Evolutionary conservation across 768 basidiomycete species (phyloP), one percentile per base, ranked within the genome.

Genomic region (Leccinum variicolor): DNA sequence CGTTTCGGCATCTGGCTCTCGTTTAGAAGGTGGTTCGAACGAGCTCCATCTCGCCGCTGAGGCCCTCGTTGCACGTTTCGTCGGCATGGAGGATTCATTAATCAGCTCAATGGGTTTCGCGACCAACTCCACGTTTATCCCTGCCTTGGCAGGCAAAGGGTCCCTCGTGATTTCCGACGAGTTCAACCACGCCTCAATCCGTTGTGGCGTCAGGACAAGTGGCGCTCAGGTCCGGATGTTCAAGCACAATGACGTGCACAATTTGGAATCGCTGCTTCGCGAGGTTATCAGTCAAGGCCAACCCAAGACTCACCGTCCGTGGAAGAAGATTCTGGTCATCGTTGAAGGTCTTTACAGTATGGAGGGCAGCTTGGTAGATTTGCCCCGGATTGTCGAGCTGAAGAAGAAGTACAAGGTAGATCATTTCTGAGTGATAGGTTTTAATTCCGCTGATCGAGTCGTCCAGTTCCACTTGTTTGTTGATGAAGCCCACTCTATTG

Each of bases 201-300:
- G 96, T 19, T 92, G 92, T 65, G 97, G 97, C 58, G 89, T 91
- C 5, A 82, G 96, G 46, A 74, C 95, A 41, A 92, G 89, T 55
- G 93, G 94, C 17, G 94, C 95, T 0, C 83, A 86, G 61, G 88
- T 98, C 6, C 79, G 94, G 50, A 89, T 87, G 83, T 99, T 92
- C 86, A 96, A 95, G 80, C 97, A 99, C 71, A 98, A 99, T 68
- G 85, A 98, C 72, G 91, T 98, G 89, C 72, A 78, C 41, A 84
- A 79, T 50, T 75, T 99, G 54, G 96, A 98, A 73, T 70, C 76
- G 6, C 68, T 98, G 13, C 76, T 99, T 67, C 80, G 86, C 45
- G 97, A 99, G 73, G 87, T 85, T 25, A 95, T 99, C 75, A 92
- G 90, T 66, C 97, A 99, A 73, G 97, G 97, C 15, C 96, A 98